Base-by-base conservation (phyloP, 2,329 filamentous ascomycete species). In the Diatrype stigma region DNA sequence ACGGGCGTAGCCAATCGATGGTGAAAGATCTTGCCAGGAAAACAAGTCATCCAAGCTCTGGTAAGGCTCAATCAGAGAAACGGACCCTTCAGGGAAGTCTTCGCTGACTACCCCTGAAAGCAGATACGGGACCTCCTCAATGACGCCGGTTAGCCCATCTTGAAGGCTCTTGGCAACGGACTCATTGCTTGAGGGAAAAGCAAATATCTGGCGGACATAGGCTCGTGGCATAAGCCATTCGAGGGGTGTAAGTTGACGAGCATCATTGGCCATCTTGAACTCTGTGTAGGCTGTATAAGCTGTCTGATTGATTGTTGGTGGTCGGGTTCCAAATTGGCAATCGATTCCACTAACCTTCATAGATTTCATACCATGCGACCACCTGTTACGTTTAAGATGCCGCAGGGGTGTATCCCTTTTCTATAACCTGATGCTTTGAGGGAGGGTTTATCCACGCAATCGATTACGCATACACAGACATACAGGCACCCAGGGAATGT, bases 221-320 rank as follows among this genome's bases (percentile, higher is more conserved):
- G 50, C 49, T 19, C 55, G 56, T 37, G 64, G 64, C 63, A 67
- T 65, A 22, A 65, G 51, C 40, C 46, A 55, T 23, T 67, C 62
- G 16, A 67, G 50, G 7, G 63, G 55, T n/a, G 63, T 37, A 37
- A 37, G 12, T 37, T 37, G 34, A n/a, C n/a, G n/a, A n/a, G n/a
- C n/a, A n/a, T n/a, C n/a, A n/a, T n/a, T n/a, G n/a, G n/a, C n/a
- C n/a, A n/a, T n/a, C n/a, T n/a, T n/a, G n/a, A n/a, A n/a, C n/a
- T n/a, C n/a, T n/a, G n/a, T n/a, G n/a, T n/a, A n/a, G n/a, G n/a
- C n/a, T n/a, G n/a, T n/a, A n/a, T n/a, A n/a, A n/a, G n/a, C n/a
- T n/a, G n/a, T n/a, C n/a, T n/a, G n/a, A n/a, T n/a, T n/a, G n/a
- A n/a, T n/a, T n/a, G n/a, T n/a, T n/a, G n/a, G n/a, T n/a, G n/a